Evolutionary conservation across 306 rosid species (phyloP), one percentile per base, ranked within the genome.

Genomic region (Trichosanthes cucumerina): DNA sequence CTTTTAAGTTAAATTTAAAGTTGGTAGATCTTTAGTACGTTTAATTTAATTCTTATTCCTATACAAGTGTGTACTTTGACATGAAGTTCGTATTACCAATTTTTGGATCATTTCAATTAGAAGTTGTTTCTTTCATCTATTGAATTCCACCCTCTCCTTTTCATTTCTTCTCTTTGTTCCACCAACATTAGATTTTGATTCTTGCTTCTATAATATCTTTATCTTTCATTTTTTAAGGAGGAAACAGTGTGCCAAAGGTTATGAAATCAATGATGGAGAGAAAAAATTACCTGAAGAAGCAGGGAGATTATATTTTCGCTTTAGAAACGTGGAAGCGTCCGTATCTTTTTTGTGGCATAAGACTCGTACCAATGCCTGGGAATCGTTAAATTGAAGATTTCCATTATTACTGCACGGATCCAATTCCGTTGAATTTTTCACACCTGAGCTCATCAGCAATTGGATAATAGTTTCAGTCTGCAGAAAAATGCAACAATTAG

Each of bases 281-380:
- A 56, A 62, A 62, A 70, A 47, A 69, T 78, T 63, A 88, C 91
- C 91, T 82, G 91, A 84, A 14, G 89, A 88, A 76, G 81, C 54
- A 14, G 91, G 91, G 76, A 88, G 87, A 80, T 86, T 84, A 84
- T 86, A 88, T 28, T 82, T 80, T 47, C 81, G 76, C 84, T 86
- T 84, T 47, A 88, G 83, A 77, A 86, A 88, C 60, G 39, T 71
- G 50, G 89, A 88, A 82, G 91, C 89, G 77, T 86, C 85, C 28
- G 69, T 81, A 68, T 88, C 89, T 79, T 86, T 88, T 81, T 86
- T 86, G 88, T 88, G 91, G 84, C 89, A 88, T 38, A 88, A 62
- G 59, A 88, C 68, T 63, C 89, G 86, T 64, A 88, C 77, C 54
- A 86, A 79, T 31, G 86, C 83, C 65, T 86, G 89, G 10, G 87